These are phyloP conservation scores for Jatropha curcas DNA, from an alignment of 345 rosid species.

Conservation along the genomic window DNA sequence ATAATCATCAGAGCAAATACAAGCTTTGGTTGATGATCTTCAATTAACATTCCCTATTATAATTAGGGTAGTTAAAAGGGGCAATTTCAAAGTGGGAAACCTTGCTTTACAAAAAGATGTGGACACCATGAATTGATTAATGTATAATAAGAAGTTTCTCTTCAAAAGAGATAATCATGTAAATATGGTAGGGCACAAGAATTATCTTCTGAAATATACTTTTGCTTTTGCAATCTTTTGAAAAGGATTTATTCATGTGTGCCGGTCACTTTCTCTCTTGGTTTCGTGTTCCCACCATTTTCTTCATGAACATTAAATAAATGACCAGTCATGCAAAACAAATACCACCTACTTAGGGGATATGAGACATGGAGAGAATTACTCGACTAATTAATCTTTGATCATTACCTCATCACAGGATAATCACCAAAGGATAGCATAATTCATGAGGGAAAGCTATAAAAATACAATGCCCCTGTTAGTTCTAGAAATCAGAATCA, in stretches of 20 bases:
- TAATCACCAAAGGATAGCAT: background rate
- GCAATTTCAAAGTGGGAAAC: conserved; percentile 17
- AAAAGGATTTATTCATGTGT: conserved; percentile 21
- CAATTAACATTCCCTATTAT: background rate
- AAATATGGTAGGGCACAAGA: conserved; percentile 55
- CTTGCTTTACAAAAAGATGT: conserved; percentile 41
- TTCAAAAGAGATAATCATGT: conserved; percentile 37
- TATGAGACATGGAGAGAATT: background rate
- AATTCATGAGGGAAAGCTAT: background rate
- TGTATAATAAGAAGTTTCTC: conserved; percentile 47
- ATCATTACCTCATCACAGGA: background rate
- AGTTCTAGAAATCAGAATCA: conserved; percentile 1
- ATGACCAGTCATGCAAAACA: conserved; percentile 17
- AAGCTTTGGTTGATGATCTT: too few species aligned
- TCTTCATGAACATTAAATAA: conserved; percentile 16
- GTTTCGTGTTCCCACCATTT: conserved; percentile 37
- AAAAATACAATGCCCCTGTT: background rate
- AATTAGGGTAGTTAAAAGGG: conserved; percentile 3
- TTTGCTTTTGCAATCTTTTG: conserved; percentile 40
- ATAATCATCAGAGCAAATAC: background rate
- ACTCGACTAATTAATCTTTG: background rate
- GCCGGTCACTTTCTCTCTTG: conserved; percentile 33
- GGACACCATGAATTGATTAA: conserved; percentile 39
- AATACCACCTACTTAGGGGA: background rate
- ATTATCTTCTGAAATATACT: conserved; percentile 41